Evolutionary conservation across 1,139 yeast species (phyloP), one percentile per base, ranked within the genome.

Genomic region (Scheffersomyces segobiensis): DNA sequence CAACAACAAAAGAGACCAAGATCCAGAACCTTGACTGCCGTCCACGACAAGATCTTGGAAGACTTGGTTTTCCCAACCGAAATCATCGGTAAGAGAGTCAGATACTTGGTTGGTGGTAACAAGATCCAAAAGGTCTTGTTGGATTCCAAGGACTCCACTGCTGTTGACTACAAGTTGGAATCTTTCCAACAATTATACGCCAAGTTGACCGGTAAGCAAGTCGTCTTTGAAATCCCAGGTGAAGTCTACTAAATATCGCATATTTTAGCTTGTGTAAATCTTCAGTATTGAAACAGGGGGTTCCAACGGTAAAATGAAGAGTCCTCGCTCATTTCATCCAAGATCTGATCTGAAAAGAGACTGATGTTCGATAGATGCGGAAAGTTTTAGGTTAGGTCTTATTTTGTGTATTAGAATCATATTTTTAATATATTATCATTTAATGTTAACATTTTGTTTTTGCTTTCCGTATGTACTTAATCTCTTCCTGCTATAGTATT

Each of bases 21-120:
- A 87, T 93, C 98, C 75, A 93, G 99, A 90, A 95, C 99, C 76
- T 88, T 95, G 83, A 88, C 98, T 74, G 93, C 98, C 77, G 99
- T 95, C 72, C 99, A 95, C 84, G 98, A 95, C 86, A 92, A 93
- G 83, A 86, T 95, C 84, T 92, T 95, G 82, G 99, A 95, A 84
- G 99, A 95, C 84, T 88, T 95, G 79, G 99, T 96, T 71, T 95
- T 90, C 98, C 99, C 99, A 83, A 93, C 98, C 74, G 98, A 95
- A 87, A 95, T 95, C 76, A 87, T 91, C 73, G 99, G 99, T 83
- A 95, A 95, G 92, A 93, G 99, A 87, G 96, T 92, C 77, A 93
- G 98, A 89, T 93, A 91, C 92, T 88, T 92, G 81, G 97, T 93
- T 77, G 99, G 98, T 84, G 99, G 99, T 84, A 87, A 88, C 91